A percentile compares a stretch with the other conserved stretches of the same genome.
Conservation (phyloP, 1,284 basidiomycete genomes). For the Anthracocystis walkeri region DNA sequence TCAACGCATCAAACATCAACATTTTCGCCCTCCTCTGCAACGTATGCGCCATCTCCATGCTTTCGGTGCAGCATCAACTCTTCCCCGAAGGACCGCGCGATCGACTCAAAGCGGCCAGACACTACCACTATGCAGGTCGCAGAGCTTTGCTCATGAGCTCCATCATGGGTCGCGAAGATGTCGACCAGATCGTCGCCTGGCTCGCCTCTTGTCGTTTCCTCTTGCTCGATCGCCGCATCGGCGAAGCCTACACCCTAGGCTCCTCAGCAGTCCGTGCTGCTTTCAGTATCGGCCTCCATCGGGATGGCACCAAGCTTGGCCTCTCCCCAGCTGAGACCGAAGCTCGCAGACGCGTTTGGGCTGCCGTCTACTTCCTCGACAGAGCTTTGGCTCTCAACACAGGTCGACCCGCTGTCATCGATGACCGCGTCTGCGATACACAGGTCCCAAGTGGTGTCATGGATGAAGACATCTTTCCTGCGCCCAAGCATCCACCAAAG, state of each 20-base stretch:
- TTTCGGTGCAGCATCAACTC: constrained; percentile 38
- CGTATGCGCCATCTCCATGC: constrained; percentile 48
- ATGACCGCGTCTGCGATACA: constrained; percentile 59
- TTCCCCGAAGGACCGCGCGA: constrained; percentile 36
- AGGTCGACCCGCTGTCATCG: constrained; percentile 60
- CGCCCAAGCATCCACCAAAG: constrained; percentile 41
- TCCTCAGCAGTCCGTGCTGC: constrained; percentile 55
- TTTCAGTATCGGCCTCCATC: constrained; percentile 64
- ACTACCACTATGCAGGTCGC: constrained; percentile 52
- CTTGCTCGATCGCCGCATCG: constrained; percentile 59
- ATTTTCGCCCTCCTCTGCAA: constrained; percentile 58
- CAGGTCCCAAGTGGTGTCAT: constrained; percentile 47
- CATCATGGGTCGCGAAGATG: constrained; percentile 56
- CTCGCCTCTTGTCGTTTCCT: constrained; percentile 57
- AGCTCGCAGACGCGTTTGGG: constrained; percentile 59
- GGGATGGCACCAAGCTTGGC: constrained; percentile 59
- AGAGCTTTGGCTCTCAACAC: constrained; percentile 52
- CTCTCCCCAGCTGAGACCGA: constrained; percentile 54
- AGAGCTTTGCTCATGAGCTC: constrained; percentile 50
- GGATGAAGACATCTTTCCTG: constrained; percentile 49
- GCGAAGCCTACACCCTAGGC: constrained; percentile 53
- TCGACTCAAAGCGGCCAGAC: constrained; percentile 47
- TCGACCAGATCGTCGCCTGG: constrained; percentile 58
- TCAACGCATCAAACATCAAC: constrained; percentile 59
- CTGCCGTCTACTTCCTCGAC: constrained; percentile 56